Base-by-base conservation (phyloP, 2,329 filamentous ascomycete genomes). In the Penicillium griseofulvum region DNA sequence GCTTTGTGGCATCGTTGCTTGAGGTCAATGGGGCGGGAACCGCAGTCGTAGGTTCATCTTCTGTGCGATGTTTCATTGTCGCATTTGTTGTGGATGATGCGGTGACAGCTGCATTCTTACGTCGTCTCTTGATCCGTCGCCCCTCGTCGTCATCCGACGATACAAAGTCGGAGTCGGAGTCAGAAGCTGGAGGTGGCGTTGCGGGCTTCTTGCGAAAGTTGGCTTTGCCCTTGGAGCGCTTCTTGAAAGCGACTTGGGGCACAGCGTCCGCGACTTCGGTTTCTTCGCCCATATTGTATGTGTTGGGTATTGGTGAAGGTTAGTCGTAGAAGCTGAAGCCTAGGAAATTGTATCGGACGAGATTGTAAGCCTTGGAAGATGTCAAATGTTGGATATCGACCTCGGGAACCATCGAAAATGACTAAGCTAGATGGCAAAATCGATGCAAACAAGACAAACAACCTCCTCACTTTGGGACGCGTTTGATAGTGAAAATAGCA, bases 1-100 rank as follows among this genome's bases (percentile, higher is more conserved):
- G 83, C 68, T 95, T 96, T 1, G 93, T 97, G 19, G 94, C 93
- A 71, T 97, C 92, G 71, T 93, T 93, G 65, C 83, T 83, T 60
- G 64, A 85, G 80, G 64, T 91, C 85, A 60, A 81, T 80, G 24
- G 84, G 74, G 54, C 78, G 81, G 62, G 87, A 80, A 71, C 90
- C 82, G 54, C 87, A 83, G 49, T 80, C 73, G 73, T 83, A 83
- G 60, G 82, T 74, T 44, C 83, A 81, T 56, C 83, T 75, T 57
- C 74, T 24, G 80, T 71, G 28, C 78, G 8, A 76, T 37, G 73
- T 36, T 68, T 68, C 10, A 70, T 71, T 12, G 69, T 57, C 67
- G 14, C 74, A 69, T 58, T 74, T 59, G 59, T 47, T 28, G 69
- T 61, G 0, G 83, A 84, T 0, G 87, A 87, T 10, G 86, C 87